Evolutionary conservation across 257 asterid species (phyloP), one percentile per base, ranked within the genome.

Genomic region (Solanum etuberosum): DNA sequence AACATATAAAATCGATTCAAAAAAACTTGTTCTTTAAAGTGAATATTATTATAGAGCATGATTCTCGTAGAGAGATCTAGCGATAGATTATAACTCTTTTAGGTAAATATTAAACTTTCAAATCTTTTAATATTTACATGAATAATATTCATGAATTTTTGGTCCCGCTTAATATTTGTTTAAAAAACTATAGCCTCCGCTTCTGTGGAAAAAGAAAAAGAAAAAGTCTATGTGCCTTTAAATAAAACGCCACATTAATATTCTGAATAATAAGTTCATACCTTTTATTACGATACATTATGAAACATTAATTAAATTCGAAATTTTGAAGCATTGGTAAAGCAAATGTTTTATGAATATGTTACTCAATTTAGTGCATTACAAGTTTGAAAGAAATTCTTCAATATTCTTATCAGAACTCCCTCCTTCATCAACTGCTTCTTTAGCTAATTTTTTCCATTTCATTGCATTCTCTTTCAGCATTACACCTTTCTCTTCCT

Each of bases 401-500:
- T 42, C n/a, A 77, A 77, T 77, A 25, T 77, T 77, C 78, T 72
- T 42, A 25, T 25, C 63, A 25, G 84, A 77, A 15, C 84, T 42
- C 9, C 84, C 84, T 25, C 25, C 84, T 77, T 15, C 35, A 25
- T 42, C 38, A 7, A 42, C 37, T 42, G 84, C 84, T 77, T 42
- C 84, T 11, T 77, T 25, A 77, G 63, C 37, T 23, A 42, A 42
- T 4, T 14, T 7, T 77, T 77, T 77, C 84, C 25, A 77, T 77
- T 42, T 77, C 9, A 42, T 25, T 77, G 84, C 84, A 42, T 42
- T 77, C 9, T 77, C 38, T 25, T 77, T 77, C 0, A 77, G 9
- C 25, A 14, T 77, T 77, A 4, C 23, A 3, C 84, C 84, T 25
- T 38, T 81, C 25, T 91, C 88, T 18, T 87, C 93, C 35, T 29